These are phyloP conservation scores for Margaritispora aquatica DNA, from an alignment of 495 filamentous ascomycete genomes.

Conservation along the genomic window DNA sequence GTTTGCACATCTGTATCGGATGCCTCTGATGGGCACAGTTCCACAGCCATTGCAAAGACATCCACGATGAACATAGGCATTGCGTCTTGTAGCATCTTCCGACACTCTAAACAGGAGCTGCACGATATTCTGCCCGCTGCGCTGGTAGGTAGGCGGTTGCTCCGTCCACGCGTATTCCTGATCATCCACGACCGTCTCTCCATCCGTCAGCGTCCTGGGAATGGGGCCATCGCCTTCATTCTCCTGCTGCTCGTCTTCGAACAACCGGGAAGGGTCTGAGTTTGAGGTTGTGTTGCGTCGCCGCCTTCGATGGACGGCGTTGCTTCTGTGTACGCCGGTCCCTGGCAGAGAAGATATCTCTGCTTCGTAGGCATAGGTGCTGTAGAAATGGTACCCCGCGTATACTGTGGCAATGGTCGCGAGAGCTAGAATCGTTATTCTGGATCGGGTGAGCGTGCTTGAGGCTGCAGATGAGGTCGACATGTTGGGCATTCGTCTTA, in stretches of 20 bases:
- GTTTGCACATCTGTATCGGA: slow-evolving; percentile 87
- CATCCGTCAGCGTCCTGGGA: slow-evolving; percentile 37
- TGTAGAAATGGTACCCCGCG: slow-evolving; percentile 13
- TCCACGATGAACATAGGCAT: slow-evolving; percentile 91
- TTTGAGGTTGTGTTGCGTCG: slow-evolving; percentile 26
- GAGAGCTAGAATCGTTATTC: slow-evolving; percentile 12
- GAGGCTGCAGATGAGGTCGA: slow-evolving; percentile 27
- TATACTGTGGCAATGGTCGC: slow-evolving; percentile 11
- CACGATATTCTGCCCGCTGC: slow-evolving; percentile 68
- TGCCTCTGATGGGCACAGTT: slow-evolving; percentile 79
- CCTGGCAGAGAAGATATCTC: slow-evolving; percentile 3
- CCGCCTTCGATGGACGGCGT: slow-evolving; percentile 46
- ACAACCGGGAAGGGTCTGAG: slow-evolving; percentile 4
- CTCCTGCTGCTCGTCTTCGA: slow-evolving; percentile 32
- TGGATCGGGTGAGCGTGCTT: slow-evolving; percentile 20
- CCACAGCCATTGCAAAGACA: slow-evolving; percentile 86
- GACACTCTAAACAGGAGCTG: slow-evolving; percentile 73
- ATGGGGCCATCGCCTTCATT: slow-evolving; percentile 37
- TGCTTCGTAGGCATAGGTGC: not conserved
- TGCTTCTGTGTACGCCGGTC: slow-evolving; percentile 46
- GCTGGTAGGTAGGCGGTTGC: slow-evolving; percentile 30
- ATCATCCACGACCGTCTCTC: slow-evolving; percentile 54
- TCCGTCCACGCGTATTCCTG: slow-evolving; percentile 43
- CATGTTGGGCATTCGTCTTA: no score
- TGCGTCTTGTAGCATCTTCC: slow-evolving; percentile 71